Percentiles rank a stretch among this genome's conserved stretches.
Conservation (phyloP, 345 rosid species). For the Brassica rapa region DNA sequence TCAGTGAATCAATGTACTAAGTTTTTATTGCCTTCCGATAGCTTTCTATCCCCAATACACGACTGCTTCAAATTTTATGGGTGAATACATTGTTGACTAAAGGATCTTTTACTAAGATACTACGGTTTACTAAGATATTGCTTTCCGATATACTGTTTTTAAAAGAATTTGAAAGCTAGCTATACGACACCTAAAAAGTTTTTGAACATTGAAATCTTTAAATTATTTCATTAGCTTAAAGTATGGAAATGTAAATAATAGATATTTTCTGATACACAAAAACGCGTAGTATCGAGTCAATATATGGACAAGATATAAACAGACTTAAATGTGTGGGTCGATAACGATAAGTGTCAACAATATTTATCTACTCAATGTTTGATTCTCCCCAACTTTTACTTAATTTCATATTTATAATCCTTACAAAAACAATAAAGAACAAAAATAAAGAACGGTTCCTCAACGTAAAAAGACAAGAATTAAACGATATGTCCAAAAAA, state of each 20-base stretch:
- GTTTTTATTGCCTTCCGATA: neutral
- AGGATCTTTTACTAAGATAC: neutral
- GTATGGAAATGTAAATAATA: neutral
- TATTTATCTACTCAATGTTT: neutral
- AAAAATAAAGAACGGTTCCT: neutral
- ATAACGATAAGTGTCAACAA: neutral
- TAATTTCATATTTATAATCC: neutral
- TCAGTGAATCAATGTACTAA: neutral
- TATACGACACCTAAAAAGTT: neutral
- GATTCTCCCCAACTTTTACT: neutral
- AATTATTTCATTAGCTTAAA: neutral
- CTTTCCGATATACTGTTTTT: neutral
- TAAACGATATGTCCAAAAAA: neutral
- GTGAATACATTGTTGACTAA: conserved; percentile 20
- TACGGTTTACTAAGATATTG: neutral
- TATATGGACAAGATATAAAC: neutral
- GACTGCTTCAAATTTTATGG: neutral
- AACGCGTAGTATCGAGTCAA: conserved; percentile 10
- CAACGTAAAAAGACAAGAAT: neutral
- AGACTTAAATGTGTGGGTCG: neutral
- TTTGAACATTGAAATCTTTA: neutral
- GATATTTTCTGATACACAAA: neutral
- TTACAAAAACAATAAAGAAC: neutral
- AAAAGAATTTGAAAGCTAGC: neutral
- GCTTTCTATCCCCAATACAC: neutral